phyloP scores from a whole-genome alignment of 2,329 filamentous ascomycete species.

The Aspergillus phoenicis region DNA sequence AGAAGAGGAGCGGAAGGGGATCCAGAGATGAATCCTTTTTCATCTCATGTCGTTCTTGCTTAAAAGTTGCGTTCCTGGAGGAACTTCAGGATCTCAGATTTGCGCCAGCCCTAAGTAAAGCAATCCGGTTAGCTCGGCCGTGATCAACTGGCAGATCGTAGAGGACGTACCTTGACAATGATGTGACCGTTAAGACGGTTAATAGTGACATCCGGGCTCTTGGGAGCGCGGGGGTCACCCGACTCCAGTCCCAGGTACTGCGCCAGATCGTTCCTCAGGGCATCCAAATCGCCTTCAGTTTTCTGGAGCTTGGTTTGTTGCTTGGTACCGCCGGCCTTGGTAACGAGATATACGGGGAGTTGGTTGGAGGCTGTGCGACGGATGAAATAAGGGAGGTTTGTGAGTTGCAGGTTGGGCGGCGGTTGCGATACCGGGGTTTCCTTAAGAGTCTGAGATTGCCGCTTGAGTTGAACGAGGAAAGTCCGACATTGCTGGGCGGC shows the following conservation, averaged over 20 bases:
- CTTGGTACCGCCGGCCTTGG: constrained; percentile 74
- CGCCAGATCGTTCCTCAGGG: constrained; percentile 66
- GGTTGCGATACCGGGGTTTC: constrained; percentile 32
- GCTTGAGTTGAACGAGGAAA: constrained; percentile 42
- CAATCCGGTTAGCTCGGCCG: neutral
- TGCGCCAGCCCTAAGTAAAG: constrained; percentile 52
- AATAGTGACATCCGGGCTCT: constrained; percentile 48
- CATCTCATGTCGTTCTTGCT: constrained; percentile 14
- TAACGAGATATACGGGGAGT: constrained; percentile 74
- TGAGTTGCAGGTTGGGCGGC: constrained; percentile 36
- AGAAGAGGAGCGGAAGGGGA: constrained; percentile 12
- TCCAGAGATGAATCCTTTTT: constrained; percentile 10
- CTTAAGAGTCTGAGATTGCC: constrained; percentile 39
- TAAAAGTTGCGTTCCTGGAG: constrained; percentile 51
- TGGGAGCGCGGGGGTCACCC: constrained; percentile 42
- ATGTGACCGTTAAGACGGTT: constrained; percentile 72
- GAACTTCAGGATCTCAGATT: constrained; percentile 52
- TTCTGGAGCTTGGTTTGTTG: constrained; percentile 76
- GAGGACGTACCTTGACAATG: constrained; percentile 65
- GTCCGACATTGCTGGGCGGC: constrained; percentile 37
- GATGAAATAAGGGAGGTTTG: constrained; percentile 68
- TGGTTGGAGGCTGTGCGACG: constrained; percentile 70
- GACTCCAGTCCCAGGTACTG: constrained; percentile 58
- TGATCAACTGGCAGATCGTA: neutral
- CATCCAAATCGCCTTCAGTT: constrained; percentile 70